Conservation (phyloP, 2,329 filamentous ascomycete genomes). For the Dendrostoma leiphaemia region DNA sequence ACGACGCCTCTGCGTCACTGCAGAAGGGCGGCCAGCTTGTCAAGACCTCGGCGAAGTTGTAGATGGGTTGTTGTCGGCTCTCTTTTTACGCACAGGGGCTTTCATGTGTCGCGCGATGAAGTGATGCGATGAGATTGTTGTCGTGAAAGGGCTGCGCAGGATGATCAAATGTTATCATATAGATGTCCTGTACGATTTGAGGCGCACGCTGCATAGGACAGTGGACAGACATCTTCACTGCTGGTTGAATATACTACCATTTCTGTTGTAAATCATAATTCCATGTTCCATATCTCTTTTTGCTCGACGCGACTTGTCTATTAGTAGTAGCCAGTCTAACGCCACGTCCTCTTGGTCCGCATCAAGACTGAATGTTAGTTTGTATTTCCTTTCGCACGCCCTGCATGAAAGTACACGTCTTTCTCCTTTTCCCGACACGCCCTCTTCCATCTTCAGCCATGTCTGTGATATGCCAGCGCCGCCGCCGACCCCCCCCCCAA, state of each 20-base stretch:
- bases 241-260: slow-evolving; percentile 3
- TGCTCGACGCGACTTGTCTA: slow-evolving; percentile 11
- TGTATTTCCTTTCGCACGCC: neutral
- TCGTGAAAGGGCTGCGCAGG: too few relatives aligned
- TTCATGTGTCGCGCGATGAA: too few relatives aligned
- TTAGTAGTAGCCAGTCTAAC: slow-evolving; percentile 15
- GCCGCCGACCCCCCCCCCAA: too few relatives aligned
- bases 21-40: slow-evolving; percentile 65
- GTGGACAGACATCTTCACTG: neutral
- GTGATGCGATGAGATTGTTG: too few relatives aligned
- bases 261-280: neutral
- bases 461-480: too few relatives aligned
- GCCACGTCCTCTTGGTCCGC: neutral
- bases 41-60: slow-evolving; percentile 63
- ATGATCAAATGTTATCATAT: too few relatives aligned
- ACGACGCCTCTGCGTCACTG: slow-evolving; percentile 72
- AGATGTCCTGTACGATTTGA: too few relatives aligned
- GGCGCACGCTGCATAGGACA: too few relatives aligned
- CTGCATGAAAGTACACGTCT: too few relatives aligned
- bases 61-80: slow-evolving; percentile 31
- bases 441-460: too few relatives aligned
- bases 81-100: too few relatives aligned
- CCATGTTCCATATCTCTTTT: neutral
- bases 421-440: too few relatives aligned
- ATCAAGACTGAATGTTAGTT: neutral